phyloP scores from a whole-genome alignment of 2,329 filamentous ascomycete genomes.

The Alternaria arbusti region DNA sequence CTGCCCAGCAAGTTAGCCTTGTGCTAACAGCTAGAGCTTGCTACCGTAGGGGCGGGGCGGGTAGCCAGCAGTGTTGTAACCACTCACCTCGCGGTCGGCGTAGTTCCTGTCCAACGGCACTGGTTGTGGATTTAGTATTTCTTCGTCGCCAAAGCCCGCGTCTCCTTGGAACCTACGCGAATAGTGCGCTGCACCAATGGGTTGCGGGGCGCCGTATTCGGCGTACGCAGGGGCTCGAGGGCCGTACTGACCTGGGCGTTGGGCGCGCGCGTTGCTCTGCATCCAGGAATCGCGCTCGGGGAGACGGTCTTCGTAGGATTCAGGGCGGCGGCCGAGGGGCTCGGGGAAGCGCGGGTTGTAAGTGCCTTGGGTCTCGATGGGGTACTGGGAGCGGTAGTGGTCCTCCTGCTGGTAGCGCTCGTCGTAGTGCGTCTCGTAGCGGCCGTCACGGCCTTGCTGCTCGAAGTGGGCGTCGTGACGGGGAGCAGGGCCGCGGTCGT shows the following conservation, averaged over 20 bases:
- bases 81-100: conserved; percentile 43
- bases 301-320: conserved; percentile 46
- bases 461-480: conserved; percentile 31
- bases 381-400: conserved; percentile 26
- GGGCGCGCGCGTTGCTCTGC: conserved; percentile 31
- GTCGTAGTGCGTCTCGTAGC: conserved; percentile 24
- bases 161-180: conserved; percentile 44
- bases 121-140: conserved; percentile 47
- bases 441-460: conserved; percentile 18
- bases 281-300: conserved; percentile 45
- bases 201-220: conserved; percentile 41
- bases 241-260: conserved; percentile 19
- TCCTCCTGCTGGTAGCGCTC: conserved; percentile 31
- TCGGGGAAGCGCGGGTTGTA: conserved; percentile 20
- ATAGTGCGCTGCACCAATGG: conserved; percentile 37
- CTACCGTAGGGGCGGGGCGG: conserved; percentile 12
- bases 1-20: conserved; percentile 22
- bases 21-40: conserved; percentile 14
- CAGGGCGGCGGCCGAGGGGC: conserved; percentile 40
- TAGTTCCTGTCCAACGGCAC: conserved; percentile 39
- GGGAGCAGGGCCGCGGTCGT: conserved; percentile 32
- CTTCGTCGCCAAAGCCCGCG: conserved; percentile 46
- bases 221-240: conserved; percentile 34
- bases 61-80: conserved; percentile 11
- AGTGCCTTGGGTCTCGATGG: conserved; percentile 17